Evolutionary conservation across 176 grass and related monocot genomes (phyloP).

Genomic region (Phragmites australis): DNA sequence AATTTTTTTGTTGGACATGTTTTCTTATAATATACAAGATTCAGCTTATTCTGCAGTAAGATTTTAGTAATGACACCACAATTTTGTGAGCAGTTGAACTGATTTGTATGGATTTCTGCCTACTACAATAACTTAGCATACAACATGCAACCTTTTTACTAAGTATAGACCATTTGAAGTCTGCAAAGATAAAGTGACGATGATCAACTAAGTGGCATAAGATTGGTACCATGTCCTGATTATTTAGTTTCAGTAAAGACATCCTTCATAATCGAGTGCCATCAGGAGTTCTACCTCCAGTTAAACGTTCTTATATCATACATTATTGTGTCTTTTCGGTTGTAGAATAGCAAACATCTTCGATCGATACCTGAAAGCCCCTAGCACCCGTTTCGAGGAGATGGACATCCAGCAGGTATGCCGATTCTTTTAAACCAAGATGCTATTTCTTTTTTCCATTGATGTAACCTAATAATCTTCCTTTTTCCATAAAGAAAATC

Average conservation of each 20-base stretch:
- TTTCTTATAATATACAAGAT: neutral
- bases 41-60: conserved; percentile 14
- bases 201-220: neutral
- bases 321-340: neutral
- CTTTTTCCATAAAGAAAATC: conserved; percentile 46
- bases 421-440: conserved; percentile 5
- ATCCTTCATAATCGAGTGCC: neutral
- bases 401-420: conserved; percentile 65
- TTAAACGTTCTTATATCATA: neutral
- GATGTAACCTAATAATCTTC: neutral
- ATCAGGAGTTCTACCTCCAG: neutral
- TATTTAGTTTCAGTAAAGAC: neutral
- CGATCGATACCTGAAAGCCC: conserved; percentile 73
- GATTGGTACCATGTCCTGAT: neutral
- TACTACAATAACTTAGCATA: neutral
- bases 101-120: neutral
- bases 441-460: neutral
- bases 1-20: neutral
- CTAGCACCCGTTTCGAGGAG: conserved; percentile 69
- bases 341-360: conserved; percentile 66
- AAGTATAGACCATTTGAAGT: neutral
- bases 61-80: neutral
- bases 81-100: neutral
- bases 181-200: neutral
- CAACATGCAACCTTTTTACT: neutral